Evolutionary conservation across 345 rosid species (phyloP).

Genomic region (Clausena lansium): DNA sequence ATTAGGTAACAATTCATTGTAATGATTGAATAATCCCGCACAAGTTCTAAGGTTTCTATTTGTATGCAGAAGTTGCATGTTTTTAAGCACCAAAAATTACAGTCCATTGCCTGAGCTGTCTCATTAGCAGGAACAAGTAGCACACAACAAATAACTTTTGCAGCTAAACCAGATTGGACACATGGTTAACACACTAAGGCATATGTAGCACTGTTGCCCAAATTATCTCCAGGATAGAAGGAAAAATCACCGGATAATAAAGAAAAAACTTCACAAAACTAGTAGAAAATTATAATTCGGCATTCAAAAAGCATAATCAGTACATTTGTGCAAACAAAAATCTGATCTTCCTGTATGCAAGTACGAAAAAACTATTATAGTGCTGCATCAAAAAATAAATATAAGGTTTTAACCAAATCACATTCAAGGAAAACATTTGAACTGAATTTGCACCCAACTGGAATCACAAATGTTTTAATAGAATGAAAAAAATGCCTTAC

Average conservation of each 20-base stretch:
- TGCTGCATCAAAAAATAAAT: neutral
- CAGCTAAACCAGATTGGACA: neutral
- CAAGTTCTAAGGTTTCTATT: neutral
- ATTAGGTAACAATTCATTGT: neutral
- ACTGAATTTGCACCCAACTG: slow-evolving; percentile 5
- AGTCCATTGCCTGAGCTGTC: neutral
- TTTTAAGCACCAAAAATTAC: neutral
- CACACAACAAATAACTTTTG: neutral
- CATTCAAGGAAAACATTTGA: neutral
- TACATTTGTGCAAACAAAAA: neutral
- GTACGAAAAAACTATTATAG: neutral
- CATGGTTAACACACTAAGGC: neutral
- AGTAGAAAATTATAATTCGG: neutral
- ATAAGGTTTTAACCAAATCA: neutral
- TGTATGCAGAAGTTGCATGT: neutral
- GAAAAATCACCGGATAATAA: neutral
- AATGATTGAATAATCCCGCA: neutral
- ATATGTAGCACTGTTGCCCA: neutral
- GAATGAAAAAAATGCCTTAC: slow-evolving; percentile 35
- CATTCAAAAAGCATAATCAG: neutral
- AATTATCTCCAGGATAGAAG: neutral
- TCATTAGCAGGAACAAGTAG: too few species aligned
- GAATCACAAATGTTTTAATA: neutral
- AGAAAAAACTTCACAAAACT: neutral
- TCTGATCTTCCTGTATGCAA: neutral